These are phyloP conservation scores for Rosa hybrid DNA, from an alignment of 331 rosid species.

Conservation along the genomic window DNA sequence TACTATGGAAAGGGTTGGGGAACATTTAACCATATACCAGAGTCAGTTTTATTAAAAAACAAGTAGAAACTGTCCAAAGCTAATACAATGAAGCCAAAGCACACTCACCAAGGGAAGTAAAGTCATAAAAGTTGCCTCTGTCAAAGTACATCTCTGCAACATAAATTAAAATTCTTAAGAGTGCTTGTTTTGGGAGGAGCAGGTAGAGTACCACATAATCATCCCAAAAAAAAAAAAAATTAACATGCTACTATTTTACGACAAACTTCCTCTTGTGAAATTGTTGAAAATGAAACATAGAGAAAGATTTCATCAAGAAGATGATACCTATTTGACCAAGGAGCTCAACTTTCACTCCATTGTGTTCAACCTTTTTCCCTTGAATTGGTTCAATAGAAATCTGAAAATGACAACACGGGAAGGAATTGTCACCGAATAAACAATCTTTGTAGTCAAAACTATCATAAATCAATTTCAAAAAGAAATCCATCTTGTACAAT, in stretches of 20 bases:
- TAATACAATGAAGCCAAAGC: conserved; percentile 15
- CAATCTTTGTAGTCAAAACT: not conserved
- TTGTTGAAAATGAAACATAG: not conserved
- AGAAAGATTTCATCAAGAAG: not conserved
- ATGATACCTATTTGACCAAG: conserved; percentile 88
- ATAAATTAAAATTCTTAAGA: conserved; percentile 28
- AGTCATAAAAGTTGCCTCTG: conserved; percentile 84
- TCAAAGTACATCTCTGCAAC: conserved; percentile 86
- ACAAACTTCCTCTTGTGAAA: not conserved
- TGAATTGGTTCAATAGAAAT: conserved; percentile 81
- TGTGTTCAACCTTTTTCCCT: conserved; percentile 92
- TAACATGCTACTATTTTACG: not conserved
- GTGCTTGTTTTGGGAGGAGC: conserved; percentile 12
- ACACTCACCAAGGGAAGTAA: conserved; percentile 79
- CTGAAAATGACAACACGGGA: conserved; percentile 41
- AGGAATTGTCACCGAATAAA: conserved; percentile 12
- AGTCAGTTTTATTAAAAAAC: not conserved
- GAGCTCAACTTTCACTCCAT: conserved; percentile 89
- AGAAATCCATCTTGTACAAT: not conserved
- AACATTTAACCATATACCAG: not conserved
- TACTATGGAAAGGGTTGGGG: not conserved
- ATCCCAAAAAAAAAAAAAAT: not conserved
- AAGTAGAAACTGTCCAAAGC: conserved; percentile 14
- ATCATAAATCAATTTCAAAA: not conserved
- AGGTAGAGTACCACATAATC: not conserved